Evolutionary conservation across 257 asterid genomes (phyloP).

Genomic region (Oldenlandia corymbosa): DNA sequence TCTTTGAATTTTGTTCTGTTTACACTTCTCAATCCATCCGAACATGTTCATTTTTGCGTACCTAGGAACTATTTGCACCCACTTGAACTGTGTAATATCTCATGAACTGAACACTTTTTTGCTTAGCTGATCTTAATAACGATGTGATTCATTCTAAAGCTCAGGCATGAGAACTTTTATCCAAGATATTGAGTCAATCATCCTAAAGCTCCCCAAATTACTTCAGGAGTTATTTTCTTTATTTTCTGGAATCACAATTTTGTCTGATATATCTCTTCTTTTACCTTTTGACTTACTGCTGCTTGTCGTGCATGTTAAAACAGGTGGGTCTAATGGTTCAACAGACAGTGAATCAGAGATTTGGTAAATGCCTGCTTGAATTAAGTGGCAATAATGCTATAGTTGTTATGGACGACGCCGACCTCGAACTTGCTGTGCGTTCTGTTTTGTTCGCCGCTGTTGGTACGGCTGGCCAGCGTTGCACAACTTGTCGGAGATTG

Average conservation of each 20-base stretch:
- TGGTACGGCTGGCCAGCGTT: conserved; percentile 99
- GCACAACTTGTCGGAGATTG: conserved; percentile 98
- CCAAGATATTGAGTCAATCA: neutral
- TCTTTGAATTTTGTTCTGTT: neutral
- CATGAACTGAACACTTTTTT: neutral
- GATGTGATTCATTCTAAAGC: no score
- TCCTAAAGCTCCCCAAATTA: no score
- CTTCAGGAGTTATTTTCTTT: no score
- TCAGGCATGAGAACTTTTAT: neutral
- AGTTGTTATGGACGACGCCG: conserved; percentile 94
- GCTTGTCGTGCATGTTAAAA: conserved; percentile 9
- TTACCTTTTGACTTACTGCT: neutral
- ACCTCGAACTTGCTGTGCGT: conserved; percentile 83
- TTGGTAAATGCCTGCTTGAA: conserved; percentile 89
- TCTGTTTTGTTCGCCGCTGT: conserved; percentile 95
- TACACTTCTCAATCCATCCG: neutral
- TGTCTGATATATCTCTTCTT: conserved; percentile 2
- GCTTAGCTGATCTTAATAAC: neutral
- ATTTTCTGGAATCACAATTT: neutral
- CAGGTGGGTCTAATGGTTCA: conserved; percentile 95
- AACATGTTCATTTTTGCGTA: neutral
- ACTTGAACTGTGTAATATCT: neutral
- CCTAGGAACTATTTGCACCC: neutral
- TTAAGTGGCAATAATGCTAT: conserved; percentile 96
- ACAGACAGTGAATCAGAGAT: conserved; percentile 80